These are phyloP conservation scores for Chionographis japonica DNA, from an alignment of 106 monocot species.

Conservation along the genomic window DNA sequence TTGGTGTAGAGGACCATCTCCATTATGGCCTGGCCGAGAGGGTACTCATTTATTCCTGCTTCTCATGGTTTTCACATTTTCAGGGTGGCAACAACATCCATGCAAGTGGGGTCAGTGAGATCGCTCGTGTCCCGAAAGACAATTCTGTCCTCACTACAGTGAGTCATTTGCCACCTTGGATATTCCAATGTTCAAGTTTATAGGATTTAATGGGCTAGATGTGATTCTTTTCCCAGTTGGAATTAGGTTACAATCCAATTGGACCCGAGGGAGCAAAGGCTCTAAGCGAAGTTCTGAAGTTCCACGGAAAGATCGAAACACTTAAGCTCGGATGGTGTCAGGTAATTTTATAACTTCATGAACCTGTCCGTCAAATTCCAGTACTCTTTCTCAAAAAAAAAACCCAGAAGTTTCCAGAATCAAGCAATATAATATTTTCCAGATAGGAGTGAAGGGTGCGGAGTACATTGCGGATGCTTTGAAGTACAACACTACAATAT, in stretches of 20 bases:
- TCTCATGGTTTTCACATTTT: conserved; percentile 8
- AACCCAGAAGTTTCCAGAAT: background rate
- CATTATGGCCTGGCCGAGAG: too few relatives aligned
- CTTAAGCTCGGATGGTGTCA: conserved; percentile 98
- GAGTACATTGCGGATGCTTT: conserved; percentile 90
- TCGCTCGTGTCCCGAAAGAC: conserved; percentile 82
- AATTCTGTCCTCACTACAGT: conserved; percentile 89
- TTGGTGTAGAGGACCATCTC: too few relatives aligned
- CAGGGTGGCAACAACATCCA: conserved; percentile 98
- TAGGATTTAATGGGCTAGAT: conserved; percentile 1
- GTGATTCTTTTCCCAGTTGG: conserved; percentile 53
- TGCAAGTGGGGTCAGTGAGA: conserved; percentile 63
- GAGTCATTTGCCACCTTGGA: conserved; percentile 19
- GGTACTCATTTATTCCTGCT: background rate
- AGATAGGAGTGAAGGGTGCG: conserved; percentile 90
- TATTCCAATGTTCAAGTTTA: background rate
- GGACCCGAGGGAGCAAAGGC: conserved; percentile 83
- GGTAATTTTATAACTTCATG: conserved; percentile 31
- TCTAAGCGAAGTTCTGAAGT: conserved; percentile 86
- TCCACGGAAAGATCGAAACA: conserved; percentile 90
- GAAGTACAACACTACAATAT: conserved; percentile 90
- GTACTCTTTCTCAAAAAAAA: background rate
- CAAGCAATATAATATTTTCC: conserved; percentile 1
- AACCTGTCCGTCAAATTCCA: background rate
- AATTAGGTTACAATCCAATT: conserved; percentile 96